Base-by-base conservation (phyloP, 1,139 yeast species). In the Nakaseomyces sp. region DNA sequence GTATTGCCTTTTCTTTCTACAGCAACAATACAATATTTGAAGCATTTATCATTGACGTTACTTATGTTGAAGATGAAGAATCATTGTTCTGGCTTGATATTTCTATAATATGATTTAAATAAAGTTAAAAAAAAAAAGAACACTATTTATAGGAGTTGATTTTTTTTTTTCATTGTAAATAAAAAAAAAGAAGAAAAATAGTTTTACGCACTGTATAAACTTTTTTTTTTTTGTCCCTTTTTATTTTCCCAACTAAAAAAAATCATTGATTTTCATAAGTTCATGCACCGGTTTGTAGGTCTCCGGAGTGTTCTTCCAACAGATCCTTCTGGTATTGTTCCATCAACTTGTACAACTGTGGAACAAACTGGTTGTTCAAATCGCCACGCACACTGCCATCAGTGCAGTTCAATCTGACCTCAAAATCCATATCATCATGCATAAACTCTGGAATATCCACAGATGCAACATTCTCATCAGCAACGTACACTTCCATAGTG, bases 351-450 rank as follows among this genome's bases (percentile, higher is more conserved):
- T 67, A 65, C 40, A 79, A 68, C 29, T 66, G 56, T 3, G 89
- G 87, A 8, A 80, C 58, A 33, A 81, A 68, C 29, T 63, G 59
- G 44, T 65, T 22, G 18, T 35, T 22, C 28, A 35, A n/a, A 9
- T 35, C 28, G 4, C 28, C 28, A n/a, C 38, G 26, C 8, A 35
- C 28, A 7, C 12, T 28, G 13, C 28, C 38, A 22, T 20, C 29
- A 3, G 38, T 20, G 18, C 38, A 35, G 38, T 35, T 35, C 38
- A 35, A 20, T 6, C 70, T 73, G 51, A 79, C 78, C 17, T 71
- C 74, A 54, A 78, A 81, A 41, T 81, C 87, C 46, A 71, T 73
- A 41, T 79, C 84, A 61, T 83, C 93, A 58, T 83, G 93, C 57
- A 81, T 76, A 53, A 83, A 81, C 57, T 83, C 91, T 2, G 79